phyloP scores from a whole-genome alignment of 1,284 basidiomycete genomes.

The Tilletia indica region DNA sequence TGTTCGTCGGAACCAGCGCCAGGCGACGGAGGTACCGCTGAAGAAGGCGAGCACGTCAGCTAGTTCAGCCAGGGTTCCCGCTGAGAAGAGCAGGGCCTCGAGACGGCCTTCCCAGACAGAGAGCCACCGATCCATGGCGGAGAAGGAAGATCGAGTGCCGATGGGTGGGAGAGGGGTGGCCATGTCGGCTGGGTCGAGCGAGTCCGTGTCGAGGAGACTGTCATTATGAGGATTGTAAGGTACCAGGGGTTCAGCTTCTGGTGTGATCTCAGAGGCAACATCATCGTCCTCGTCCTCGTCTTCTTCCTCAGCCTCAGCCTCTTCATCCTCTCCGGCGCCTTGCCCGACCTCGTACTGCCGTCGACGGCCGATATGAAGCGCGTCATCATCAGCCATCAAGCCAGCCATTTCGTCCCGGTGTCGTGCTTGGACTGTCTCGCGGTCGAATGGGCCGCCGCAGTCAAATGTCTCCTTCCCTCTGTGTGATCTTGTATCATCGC shows the following conservation, averaged over 20 bases:
- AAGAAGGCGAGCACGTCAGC: conserved; percentile 14
- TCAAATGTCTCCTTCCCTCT: too few relatives aligned
- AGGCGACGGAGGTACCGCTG: conserved; percentile 11
- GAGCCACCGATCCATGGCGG: conserved; percentile 10
- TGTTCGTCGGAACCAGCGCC: conserved; percentile 14
- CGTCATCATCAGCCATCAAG: too few relatives aligned
- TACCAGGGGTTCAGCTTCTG: not conserved
- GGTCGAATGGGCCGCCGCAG: too few relatives aligned
- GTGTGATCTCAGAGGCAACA: not conserved
- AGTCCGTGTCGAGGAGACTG: not conserved
- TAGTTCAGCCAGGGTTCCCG: conserved; percentile 7
- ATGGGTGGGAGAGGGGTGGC: not conserved
- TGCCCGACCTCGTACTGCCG: not conserved
- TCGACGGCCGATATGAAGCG: too few relatives aligned
- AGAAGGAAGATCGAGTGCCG: not conserved
- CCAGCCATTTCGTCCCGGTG: too few relatives aligned
- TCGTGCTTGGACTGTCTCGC: too few relatives aligned
- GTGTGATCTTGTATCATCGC: not conserved
- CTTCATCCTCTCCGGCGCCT: not conserved
- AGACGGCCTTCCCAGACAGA: not conserved
- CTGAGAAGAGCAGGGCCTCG: not conserved
- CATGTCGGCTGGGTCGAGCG: not conserved
- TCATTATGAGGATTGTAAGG: too few relatives aligned
- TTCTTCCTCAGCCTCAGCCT: not conserved
- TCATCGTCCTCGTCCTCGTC: not conserved